Conservation (phyloP, 1,139 yeast genomes). For the Saccharomyces hybrid region DNA sequence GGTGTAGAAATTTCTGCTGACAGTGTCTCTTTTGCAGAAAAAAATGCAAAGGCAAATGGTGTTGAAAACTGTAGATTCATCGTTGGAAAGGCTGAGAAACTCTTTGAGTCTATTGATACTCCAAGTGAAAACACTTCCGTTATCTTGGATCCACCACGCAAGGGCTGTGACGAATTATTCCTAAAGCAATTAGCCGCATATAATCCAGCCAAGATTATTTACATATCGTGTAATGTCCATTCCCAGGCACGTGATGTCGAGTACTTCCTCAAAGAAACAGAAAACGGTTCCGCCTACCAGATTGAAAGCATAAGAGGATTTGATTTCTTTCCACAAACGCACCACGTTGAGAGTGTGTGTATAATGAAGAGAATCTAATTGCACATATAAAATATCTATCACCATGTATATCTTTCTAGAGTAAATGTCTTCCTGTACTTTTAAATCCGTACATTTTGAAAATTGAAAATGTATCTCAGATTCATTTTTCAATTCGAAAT, state of each 20-base stretch:
- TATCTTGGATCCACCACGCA: conserved; percentile 92
- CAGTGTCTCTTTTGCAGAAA: conserved; percentile 77
- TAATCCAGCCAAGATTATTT: conserved; percentile 78
- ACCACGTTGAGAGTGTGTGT: conserved; percentile 94
- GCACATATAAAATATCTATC: not conserved
- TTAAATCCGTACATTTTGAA: not conserved
- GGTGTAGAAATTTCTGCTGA: conserved; percentile 95
- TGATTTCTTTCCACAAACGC: conserved; percentile 97
- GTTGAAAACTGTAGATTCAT: conserved; percentile 73
- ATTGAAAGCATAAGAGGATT: conserved; percentile 86
- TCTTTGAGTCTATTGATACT: conserved; percentile 68
- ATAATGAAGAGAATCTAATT: conserved; percentile 43
- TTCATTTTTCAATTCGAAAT: not conserved
- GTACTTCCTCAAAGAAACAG: conserved; percentile 64
- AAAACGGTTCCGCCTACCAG: conserved; percentile 51
- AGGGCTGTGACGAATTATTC: conserved; percentile 88
- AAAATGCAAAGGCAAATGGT: conserved; percentile 69
- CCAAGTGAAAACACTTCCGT: conserved; percentile 76
- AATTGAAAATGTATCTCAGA: not conserved
- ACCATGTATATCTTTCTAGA: not conserved
- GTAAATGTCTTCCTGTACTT: not conserved
- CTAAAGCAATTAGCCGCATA: conserved; percentile 76
- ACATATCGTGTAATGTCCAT: conserved; percentile 94
- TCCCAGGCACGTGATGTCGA: conserved; percentile 93
- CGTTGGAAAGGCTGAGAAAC: conserved; percentile 86